Evolutionary conservation across 352 stramenopile species (phyloP), one percentile per base, ranked within the genome.

Genomic region (Globisporangium perplexum): DNA sequence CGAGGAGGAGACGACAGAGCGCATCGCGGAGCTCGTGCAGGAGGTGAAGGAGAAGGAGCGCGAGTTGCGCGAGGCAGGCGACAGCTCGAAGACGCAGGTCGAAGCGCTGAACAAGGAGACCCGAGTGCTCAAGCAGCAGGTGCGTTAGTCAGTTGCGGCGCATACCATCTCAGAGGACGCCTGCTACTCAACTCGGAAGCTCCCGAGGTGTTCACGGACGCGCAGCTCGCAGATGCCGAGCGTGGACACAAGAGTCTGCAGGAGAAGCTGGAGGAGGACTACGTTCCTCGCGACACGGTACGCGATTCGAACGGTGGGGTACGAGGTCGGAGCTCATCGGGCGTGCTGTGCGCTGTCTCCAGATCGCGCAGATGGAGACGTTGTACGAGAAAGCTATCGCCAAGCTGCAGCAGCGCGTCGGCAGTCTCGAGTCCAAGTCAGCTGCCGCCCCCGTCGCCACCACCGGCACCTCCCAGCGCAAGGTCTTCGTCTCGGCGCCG

Each of bases 281-380:
- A 71, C 58, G 76, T 85, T 20, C 67, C 73, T 24, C 65, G 72
- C 50, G 68, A 71, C 65, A 64, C 71, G 55, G 75, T 84, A 68
- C 36, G 55, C 23, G 30, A 7, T 14, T 22, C 22, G 14, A 11
- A 14, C 5, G 41, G 14, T 12, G 14, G 41, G 8, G 17, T 17
- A 17, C 30, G 30, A 33, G 30, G 8, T 10, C 30, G 30, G 30
- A 33, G 30, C 30, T 33, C 30, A 33, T 33, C 30, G 5, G 10
- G 6, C 30, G 8, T 3, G 6, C 8, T 33, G 30, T 33, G 30
- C 8, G 11, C 35, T 36, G 23, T 43, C n/a, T n/a, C 6, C 30
- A 90, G 76, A 81, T 88, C 46, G 74, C 74, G 47, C 68, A 88
- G 38, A 90, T 90, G 79, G 79, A 90, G 53, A 43, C 51, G n/a